Percentiles rank a stretch among this genome's conserved stretches.
Evolutionary conservation across 768 basidiomycete genomes (phyloP).

Genomic region (Serpula lacrymans): DNA sequence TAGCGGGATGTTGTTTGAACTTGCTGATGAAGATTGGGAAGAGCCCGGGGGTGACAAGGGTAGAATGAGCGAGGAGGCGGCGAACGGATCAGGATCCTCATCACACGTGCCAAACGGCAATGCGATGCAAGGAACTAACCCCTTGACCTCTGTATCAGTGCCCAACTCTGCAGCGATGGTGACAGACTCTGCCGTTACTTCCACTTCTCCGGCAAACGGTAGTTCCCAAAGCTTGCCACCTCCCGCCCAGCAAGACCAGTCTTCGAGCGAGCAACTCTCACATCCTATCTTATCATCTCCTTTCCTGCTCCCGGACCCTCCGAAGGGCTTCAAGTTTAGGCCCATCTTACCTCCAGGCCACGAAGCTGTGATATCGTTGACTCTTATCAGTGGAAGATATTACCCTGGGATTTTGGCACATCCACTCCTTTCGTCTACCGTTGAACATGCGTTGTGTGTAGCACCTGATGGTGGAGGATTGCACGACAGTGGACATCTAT

Average conservation of each 20-base stretch:
- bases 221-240: neutral
- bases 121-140: too few species aligned
- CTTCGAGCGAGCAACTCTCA: constrained; percentile 30
- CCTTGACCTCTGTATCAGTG: constrained; percentile 11
- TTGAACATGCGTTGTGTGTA: constrained; percentile 38
- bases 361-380: constrained; percentile 66
- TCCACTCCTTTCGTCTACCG: constrained; percentile 46
- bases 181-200: too few species aligned
- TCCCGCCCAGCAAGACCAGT: constrained; percentile 12
- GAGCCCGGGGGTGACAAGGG: constrained; percentile 23
- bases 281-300: constrained; percentile 30
- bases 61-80: constrained; percentile 29
- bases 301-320: constrained; percentile 57
- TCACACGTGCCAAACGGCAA: too few species aligned
- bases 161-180: too few species aligned
- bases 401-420: constrained; percentile 71
- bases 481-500: constrained; percentile 49
- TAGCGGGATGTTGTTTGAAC: constrained; percentile 74
- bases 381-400: constrained; percentile 75
- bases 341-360: constrained; percentile 57
- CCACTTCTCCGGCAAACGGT: neutral
- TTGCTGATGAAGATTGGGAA: constrained; percentile 74
- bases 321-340: constrained; percentile 67
- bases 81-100: too few species aligned
- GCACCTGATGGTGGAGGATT: constrained; percentile 34